phyloP scores from a whole-genome alignment of 257 asterid genomes.

The Solanum tacnaense region DNA sequence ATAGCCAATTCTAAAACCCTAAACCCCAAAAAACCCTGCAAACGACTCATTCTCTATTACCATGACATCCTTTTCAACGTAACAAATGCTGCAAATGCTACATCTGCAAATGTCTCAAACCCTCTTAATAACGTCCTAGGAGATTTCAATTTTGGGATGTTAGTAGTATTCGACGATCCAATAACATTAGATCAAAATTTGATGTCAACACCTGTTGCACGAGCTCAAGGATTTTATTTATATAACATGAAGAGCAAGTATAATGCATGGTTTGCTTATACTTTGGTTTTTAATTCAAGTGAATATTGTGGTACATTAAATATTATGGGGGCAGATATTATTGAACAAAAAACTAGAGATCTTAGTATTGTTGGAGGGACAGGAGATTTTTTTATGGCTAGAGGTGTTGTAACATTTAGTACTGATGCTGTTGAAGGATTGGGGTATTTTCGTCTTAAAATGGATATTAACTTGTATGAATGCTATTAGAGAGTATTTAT shows the following conservation, averaged over 20 bases:
- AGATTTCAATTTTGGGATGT: conserved; percentile 23
- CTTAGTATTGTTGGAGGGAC: conserved; percentile 57
- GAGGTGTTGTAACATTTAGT: conserved; percentile 38
- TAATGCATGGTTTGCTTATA: conserved; percentile 61
- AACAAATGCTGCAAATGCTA: conserved; percentile 39
- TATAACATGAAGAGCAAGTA: conserved; percentile 29
- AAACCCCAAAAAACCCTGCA: conserved; percentile 33
- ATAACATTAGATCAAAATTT: conserved; percentile 33
- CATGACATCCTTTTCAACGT: conserved; percentile 54
- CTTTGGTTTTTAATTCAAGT: conserved; percentile 38
- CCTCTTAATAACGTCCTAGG: conserved; percentile 12
- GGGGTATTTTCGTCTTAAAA: conserved; percentile 44
- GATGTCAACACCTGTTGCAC: conserved; percentile 28
- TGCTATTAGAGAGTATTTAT: conserved; percentile 17
- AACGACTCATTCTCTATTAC: conserved; percentile 41
- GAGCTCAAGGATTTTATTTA: conserved; percentile 58
- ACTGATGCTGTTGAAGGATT: conserved; percentile 36
- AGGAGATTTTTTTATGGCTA: conserved; percentile 59
- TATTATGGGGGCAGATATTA: conserved; percentile 50
- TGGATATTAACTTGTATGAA: conserved; percentile 63
- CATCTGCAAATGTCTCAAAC: conserved; percentile 26
- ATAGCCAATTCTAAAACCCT: not conserved
- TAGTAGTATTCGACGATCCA: conserved; percentile 54
- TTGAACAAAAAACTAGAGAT: conserved; percentile 34
- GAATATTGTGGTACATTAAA: conserved; percentile 40